Base-by-base conservation (phyloP, 352 stramenopile species). In the Pythium volutum region DNA sequence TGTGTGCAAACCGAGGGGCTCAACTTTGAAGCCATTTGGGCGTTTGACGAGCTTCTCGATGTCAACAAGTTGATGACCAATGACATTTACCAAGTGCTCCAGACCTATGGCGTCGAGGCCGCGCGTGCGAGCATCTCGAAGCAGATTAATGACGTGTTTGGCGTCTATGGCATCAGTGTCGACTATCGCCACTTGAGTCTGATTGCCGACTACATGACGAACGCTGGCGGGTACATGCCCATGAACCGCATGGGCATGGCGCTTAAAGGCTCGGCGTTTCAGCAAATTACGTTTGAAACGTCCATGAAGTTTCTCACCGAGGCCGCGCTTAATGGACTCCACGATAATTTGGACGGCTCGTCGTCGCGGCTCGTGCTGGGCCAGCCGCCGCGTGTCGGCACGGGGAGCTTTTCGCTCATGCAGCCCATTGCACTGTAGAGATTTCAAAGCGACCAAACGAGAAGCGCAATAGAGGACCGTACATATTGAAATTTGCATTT, bases 231-330 rank as follows among this genome's bases (percentile, higher is more conserved):
- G 59, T 98, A 98, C 83, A 98, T 96, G 81, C 81, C 96, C 26
- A 94, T 99, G 75, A 99, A 99, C 83, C 90, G 97, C 53, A 97
- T 91, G 56, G 97, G 97, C 57, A 99, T 99, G 94, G 84, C 87
- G 54, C 86, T 98, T 66, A 95, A 97, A 68, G 93, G 90, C 54
- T 99, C 94, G 33, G 87, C 96, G 23, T 97, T 99, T 69, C 86
- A 99, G 69, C 96, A 99, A 78, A 99, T 99, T 89, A 99, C 96
- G 76, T 99, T 99, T 76, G 98, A 99, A 81, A 99, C 97, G 38
- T 99, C 97, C 26, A 97, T 97, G 64, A 95, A 97, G 38, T 99
- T 99, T 74, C 79, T 99, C 59, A 98, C 95, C 11, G 80, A 98
- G 58, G 97, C 97, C 23, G 97, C 97, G 43, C 66, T 99, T 15